Base-by-base conservation (phyloP, 176 grass and related monocot genomes). In the Zoysia japonica region DNA sequence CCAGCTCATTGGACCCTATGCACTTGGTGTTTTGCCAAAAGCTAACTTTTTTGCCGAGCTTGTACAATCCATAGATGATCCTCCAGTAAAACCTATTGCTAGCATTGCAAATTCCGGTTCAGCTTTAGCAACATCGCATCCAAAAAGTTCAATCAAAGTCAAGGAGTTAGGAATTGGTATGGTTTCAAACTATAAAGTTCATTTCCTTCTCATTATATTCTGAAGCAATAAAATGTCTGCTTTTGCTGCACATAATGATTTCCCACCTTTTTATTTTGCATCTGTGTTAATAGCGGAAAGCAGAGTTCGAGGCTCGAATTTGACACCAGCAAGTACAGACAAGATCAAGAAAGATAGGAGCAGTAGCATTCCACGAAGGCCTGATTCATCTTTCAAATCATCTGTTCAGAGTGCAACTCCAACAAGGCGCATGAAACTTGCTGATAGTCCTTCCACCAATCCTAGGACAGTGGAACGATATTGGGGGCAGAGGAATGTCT, bases 1-100 rank as follows among this genome's bases (percentile, higher is more conserved):
- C 50, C 89, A 94, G 96, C 88, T 98, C 66, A 98, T 98, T 89
- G 84, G 45, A 55, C 96, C 96, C 53, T 98, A 98, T 89, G 90
- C 96, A 59, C 90, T 98, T 79, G 92, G 92, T 85, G 96, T 93
- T 79, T 57, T 94, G 49, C 83, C 96, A 4, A 93, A 86, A 90
- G 52, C 80, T 68, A 87, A 59, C 75, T 85, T 80, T 66, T 76
- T 90, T 66, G 72, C 88, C 1, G 96, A 98, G 78, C 59, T 80
- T 51, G 78, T 81, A 61, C 65, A 84, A 57, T 80, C 82, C 66
- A 62, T 87, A 14, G 85, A 92, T 66, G 90, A 93, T 70, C 45
- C 54, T 80, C 84, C 82, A 78, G 56, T 85, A 11, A 90, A 89
- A 71, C 35, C 71, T 8, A 80, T 75, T 49, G 83, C 81, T 46